These are phyloP conservation scores for Paramarasmius palmivorus DNA, from an alignment of 1,284 basidiomycete genomes.

Conservation along the genomic window DNA sequence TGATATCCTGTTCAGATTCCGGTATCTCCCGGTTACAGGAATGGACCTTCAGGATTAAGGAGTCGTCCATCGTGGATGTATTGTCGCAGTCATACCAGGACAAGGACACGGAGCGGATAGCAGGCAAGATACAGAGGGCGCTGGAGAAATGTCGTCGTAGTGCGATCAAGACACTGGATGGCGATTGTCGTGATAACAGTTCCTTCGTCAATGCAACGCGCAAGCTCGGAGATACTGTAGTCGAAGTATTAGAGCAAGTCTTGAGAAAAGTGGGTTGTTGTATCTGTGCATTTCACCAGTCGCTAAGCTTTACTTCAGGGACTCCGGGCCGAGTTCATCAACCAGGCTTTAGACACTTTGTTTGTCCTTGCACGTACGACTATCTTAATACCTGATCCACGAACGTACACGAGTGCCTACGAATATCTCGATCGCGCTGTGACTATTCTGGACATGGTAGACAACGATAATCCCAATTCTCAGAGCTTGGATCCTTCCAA, in stretches of 20 bases:
- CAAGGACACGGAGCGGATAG: constrained; percentile 33
- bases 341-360: constrained; percentile 57
- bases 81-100: constrained; percentile 15
- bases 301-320: constrained; percentile 22
- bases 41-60: background rate
- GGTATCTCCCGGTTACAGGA: background rate
- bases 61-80: constrained; percentile 5
- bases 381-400: constrained; percentile 45
- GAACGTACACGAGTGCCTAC: constrained; percentile 51
- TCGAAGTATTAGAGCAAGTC: constrained; percentile 26
- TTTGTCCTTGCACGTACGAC: constrained; percentile 57
- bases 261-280: constrained; percentile 27
- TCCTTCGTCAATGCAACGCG: constrained; percentile 3
- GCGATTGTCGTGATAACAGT: constrained; percentile 1
- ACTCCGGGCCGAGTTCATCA: constrained; percentile 37
- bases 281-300: background rate
- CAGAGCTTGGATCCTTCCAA: constrained; percentile 41
- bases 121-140: constrained; percentile 57
- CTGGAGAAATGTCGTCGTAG: constrained; percentile 59
- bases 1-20: background rate
- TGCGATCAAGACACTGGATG: constrained; percentile 46
- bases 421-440: constrained; percentile 48
- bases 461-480: constrained; percentile 14
- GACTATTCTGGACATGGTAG: constrained; percentile 30
- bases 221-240: constrained; percentile 30